phyloP scores from a whole-genome alignment of 257 asterid species.

The Solanum habrochaites region DNA sequence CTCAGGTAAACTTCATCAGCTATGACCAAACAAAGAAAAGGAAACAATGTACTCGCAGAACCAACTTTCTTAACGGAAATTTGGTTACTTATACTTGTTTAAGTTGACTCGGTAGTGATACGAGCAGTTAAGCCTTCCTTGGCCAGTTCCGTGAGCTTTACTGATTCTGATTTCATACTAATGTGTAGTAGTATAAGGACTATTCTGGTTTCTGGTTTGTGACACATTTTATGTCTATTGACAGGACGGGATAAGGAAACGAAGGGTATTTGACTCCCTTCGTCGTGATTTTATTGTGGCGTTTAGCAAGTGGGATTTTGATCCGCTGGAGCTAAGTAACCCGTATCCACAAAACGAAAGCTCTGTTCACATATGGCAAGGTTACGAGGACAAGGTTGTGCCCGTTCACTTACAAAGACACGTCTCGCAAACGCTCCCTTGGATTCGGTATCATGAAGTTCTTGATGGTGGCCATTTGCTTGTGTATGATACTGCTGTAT shows the following conservation, averaged over 20 bases:
- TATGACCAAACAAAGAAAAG: not conserved
- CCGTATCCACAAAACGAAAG: conserved; percentile 29
- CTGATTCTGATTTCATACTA: not conserved
- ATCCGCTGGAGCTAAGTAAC: conserved; percentile 53
- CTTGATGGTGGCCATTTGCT: conserved; percentile 86
- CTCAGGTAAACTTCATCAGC: conserved; percentile 30
- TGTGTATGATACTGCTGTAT: conserved; percentile 63
- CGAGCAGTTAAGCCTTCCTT: not conserved
- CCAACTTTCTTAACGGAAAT: not conserved
- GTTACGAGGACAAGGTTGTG: conserved; percentile 35
- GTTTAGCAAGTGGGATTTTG: conserved; percentile 84
- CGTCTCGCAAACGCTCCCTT: conserved; percentile 51
- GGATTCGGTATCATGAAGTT: conserved; percentile 90
- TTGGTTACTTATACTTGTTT: not conserved
- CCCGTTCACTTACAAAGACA: conserved; percentile 53
- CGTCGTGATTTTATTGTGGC: conserved; percentile 70
- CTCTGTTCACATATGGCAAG: conserved; percentile 42
- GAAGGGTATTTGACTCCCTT: conserved; percentile 50
- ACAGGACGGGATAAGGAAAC: conserved; percentile 52
- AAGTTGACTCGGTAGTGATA: not conserved
- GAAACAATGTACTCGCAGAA: not conserved
- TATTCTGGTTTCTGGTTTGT: not conserved
- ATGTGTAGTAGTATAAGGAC: not conserved
- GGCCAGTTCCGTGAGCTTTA: conserved; percentile 18
- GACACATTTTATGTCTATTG: not conserved